phyloP scores from a whole-genome alignment of 2,329 filamentous ascomycete genomes.

The Sodiomyces alkalinus region DNA sequence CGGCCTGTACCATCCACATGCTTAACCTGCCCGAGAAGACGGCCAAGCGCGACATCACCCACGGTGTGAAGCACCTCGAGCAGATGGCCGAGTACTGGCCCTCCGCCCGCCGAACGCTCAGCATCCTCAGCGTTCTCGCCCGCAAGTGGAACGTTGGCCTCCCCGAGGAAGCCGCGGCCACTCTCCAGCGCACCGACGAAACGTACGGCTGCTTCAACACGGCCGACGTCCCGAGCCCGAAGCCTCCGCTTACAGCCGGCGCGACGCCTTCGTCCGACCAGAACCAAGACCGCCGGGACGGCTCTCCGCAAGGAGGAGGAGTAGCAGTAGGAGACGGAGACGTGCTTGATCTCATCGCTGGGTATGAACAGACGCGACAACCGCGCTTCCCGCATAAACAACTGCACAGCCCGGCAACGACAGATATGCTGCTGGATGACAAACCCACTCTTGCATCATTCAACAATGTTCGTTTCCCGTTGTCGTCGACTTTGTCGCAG shows the following conservation, averaged over 20 bases:
- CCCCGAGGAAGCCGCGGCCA: constrained; percentile 63
- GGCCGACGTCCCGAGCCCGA: constrained; percentile 43
- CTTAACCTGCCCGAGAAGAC: constrained; percentile 89
- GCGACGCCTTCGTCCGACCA: constrained; percentile 17
- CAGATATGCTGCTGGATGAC: too few relatives aligned
- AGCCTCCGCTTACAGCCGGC: constrained; percentile 14
- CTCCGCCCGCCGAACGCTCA: constrained; percentile 70
- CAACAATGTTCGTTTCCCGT: too few relatives aligned
- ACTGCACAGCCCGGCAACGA: too few relatives aligned
- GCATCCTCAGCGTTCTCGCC: constrained; percentile 70
- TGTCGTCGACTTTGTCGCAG: too few relatives aligned
- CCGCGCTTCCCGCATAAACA: too few relatives aligned
- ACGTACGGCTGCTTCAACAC: constrained; percentile 63
- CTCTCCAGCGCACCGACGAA: constrained; percentile 63
- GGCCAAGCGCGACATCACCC: constrained; percentile 74
- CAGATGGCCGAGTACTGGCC: constrained; percentile 95
- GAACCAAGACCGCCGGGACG: too few relatives aligned
- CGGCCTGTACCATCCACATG: constrained; percentile 85
- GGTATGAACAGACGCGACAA: too few relatives aligned
- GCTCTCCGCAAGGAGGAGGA: too few relatives aligned
- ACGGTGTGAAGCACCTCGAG: constrained; percentile 81
- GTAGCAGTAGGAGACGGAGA: too few relatives aligned
- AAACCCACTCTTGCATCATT: too few relatives aligned
- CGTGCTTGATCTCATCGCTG: too few relatives aligned
- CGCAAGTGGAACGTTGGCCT: constrained; percentile 83